Conservation (phyloP, 257 asterid genomes). For the Leonotis leonurus region DNA sequence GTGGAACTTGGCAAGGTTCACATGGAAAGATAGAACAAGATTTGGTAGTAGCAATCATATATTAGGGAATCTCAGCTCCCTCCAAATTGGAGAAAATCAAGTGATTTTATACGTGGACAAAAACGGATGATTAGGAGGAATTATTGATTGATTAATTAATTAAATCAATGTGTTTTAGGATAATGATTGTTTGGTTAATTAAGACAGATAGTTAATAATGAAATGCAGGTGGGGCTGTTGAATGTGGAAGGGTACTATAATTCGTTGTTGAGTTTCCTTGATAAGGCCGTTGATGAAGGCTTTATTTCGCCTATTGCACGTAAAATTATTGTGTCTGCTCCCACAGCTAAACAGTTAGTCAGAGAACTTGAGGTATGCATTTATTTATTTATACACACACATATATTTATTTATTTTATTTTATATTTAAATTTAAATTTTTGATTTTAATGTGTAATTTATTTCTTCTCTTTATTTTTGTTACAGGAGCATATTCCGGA, state of each 20-base stretch:
- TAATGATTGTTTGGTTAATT: too few relatives aligned
- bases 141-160: too few relatives aligned
- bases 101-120: too few relatives aligned
- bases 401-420: too few relatives aligned
- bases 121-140: too few relatives aligned
- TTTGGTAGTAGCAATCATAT: conserved; percentile 15
- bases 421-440: not conserved
- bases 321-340: conserved; percentile 87
- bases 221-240: conserved; percentile 81
- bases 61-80: not conserved
- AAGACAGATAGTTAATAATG: too few relatives aligned
- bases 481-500: conserved; percentile 73
- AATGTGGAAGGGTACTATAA: conserved; percentile 88
- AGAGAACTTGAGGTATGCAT: conserved; percentile 72
- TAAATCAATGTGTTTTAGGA: too few relatives aligned
- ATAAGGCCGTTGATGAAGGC: conserved; percentile 93
- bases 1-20: conserved; percentile 16
- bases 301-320: conserved; percentile 85
- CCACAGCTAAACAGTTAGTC: conserved; percentile 52
- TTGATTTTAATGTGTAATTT: not conserved
- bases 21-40: conserved; percentile 21
- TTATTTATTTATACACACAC: too few relatives aligned
- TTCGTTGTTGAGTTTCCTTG: conserved; percentile 39
- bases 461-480: not conserved
- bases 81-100: not conserved